Evolutionary conservation across 805 yeast species (phyloP).

Genomic region (Hanseniaspora taiwanica): DNA sequence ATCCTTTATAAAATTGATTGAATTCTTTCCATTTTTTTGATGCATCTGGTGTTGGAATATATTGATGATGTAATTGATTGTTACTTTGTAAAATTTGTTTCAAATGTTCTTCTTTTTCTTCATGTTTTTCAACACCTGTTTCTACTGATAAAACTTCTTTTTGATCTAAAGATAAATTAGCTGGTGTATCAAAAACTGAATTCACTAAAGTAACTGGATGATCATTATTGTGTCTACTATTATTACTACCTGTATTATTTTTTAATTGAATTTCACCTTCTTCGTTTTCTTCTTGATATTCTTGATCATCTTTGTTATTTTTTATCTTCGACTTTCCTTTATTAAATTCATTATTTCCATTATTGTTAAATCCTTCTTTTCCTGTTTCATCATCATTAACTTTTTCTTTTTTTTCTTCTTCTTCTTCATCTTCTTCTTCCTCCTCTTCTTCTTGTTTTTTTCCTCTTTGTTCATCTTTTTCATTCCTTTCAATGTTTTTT

Average conservation of each 20-base stretch:
- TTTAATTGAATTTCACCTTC: not conserved
- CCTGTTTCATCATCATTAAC: not conserved
- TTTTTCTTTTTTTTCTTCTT: not conserved
- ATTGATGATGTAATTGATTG: conserved; percentile 27
- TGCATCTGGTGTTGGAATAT: conserved; percentile 96
- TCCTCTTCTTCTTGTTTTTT: not conserved
- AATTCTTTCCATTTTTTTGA: conserved; percentile 73
- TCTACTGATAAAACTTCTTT: conserved; percentile 85
- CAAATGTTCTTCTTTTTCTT: conserved; percentile 92
- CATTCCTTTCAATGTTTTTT: not conserved
- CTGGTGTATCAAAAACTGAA: conserved; percentile 5
- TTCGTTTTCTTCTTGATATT: not conserved
- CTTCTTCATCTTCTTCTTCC: too few relatives aligned
- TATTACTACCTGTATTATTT: too few relatives aligned
- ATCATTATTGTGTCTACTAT: too few relatives aligned
- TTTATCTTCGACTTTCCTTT: too few relatives aligned
- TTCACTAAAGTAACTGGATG: not conserved
- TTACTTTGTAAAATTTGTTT: conserved; percentile 56
- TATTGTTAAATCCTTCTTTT: not conserved
- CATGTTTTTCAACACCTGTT: conserved; percentile 96
- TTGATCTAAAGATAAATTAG: conserved; percentile 25
- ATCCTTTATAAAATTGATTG: conserved; percentile 50
- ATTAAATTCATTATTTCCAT: not conserved
- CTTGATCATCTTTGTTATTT: not conserved
- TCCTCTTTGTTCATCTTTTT: not conserved